phyloP scores from a whole-genome alignment of 352 stramenopile genomes.

The Blastocystis sp. region DNA sequence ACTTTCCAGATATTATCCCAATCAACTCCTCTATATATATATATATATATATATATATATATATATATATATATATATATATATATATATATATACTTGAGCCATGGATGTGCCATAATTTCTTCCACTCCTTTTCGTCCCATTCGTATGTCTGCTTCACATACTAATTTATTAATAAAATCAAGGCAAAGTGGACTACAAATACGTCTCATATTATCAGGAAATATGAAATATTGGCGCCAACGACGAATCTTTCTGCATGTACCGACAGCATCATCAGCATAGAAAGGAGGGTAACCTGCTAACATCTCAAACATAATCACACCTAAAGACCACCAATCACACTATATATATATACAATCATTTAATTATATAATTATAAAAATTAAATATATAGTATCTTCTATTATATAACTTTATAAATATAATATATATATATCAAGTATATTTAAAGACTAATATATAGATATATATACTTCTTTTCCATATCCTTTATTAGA shows the following conservation, averaged over 20 bases:
- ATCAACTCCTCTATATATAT: slow-evolving; percentile 55
- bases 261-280: slow-evolving; percentile 80
- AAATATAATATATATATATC: not conserved
- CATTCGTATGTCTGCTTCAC: slow-evolving; percentile 69
- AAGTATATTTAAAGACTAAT: not conserved
- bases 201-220: slow-evolving; percentile 39
- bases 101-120: slow-evolving; percentile 89
- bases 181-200: slow-evolving; percentile 65
- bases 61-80: slow-evolving; percentile 66
- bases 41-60: slow-evolving; percentile 62
- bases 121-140: slow-evolving; percentile 72
- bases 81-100: slow-evolving; percentile 52
- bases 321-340: slow-evolving; percentile 96
- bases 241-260: slow-evolving; percentile 80
- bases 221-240: slow-evolving; percentile 60
- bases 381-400: slow-evolving; percentile 1
- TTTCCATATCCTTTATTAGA: slow-evolving; percentile 61
- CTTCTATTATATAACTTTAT: not conserved
- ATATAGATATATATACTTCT: slow-evolving; percentile 48
- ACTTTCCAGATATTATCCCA: slow-evolving; percentile 40
- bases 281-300: slow-evolving; percentile 95
- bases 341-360: slow-evolving; percentile 67
- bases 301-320: slow-evolving; percentile 98
- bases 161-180: slow-evolving; percentile 59
- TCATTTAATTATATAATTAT: slow-evolving; percentile 15